phyloP scores from a whole-genome alignment of 108 stramenopile species.

The Discostella pseudostelligera region DNA sequence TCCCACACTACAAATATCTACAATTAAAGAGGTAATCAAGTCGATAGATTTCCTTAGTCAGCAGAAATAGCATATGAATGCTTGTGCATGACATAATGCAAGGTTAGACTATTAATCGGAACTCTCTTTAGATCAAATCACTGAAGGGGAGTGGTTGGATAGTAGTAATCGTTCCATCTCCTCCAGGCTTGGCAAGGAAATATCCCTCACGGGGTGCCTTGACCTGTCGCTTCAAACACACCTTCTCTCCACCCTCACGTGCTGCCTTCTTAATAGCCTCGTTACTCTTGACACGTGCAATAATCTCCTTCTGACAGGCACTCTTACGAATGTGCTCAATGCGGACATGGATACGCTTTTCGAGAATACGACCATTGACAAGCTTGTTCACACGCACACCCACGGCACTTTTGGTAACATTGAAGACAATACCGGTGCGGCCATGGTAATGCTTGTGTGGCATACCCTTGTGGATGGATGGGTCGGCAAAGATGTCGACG shows the following conservation, averaged over 20 bases:
- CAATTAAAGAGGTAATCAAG: not conserved
- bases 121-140: conserved; percentile 81
- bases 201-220: conserved; percentile 95
- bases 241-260: conserved; percentile 76
- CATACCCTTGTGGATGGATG: conserved; percentile 99
- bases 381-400: conserved; percentile 98
- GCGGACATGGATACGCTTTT: conserved; percentile 98
- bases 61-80: conserved; percentile 16
- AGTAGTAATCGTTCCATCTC: conserved; percentile 77
- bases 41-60: conserved; percentile 2
- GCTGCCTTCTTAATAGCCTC: conserved; percentile 86
- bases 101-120: conserved; percentile 2
- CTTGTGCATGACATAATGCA: conserved; percentile 14
- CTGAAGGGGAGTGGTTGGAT: conserved; percentile 92
- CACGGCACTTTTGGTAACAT: conserved; percentile 96
- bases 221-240: conserved; percentile 92
- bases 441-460: conserved; percentile 99
- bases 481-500: conserved; percentile 98
- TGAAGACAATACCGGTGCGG: conserved; percentile 98
- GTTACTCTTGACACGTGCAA: conserved; percentile 71
- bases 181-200: conserved; percentile 74
- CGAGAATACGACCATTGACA: conserved; percentile 96
- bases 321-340: conserved; percentile 96
- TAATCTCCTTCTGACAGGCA: conserved; percentile 96
- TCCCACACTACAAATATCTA: not conserved